These are phyloP conservation scores for Tulasnella sp. DNA, from an alignment of 768 basidiomycete species.

Conservation along the genomic window DNA sequence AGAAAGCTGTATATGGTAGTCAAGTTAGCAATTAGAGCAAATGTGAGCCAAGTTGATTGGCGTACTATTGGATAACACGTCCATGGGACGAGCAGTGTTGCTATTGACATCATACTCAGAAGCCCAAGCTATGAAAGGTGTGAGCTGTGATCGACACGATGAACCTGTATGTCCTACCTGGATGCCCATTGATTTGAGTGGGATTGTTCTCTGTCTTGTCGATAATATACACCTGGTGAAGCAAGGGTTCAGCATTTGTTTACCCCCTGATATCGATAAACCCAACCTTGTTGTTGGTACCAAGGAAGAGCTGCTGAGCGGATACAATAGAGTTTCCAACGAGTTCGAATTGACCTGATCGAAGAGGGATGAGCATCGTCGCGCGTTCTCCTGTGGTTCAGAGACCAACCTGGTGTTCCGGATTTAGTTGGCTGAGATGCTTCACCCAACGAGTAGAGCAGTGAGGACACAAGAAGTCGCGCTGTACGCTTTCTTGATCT, in stretches of 20 bases:
- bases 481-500: no score
- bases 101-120: conserved; percentile 43
- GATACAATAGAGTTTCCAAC: conserved; percentile 17
- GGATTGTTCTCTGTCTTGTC: conserved; percentile 75
- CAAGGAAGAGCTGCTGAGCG: conserved; percentile 20
- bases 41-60: no score
- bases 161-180: conserved; percentile 36
- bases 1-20: no score
- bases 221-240: conserved; percentile 13
- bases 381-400: no score
- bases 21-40: no score
- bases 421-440: no score
- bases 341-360: conserved; percentile 11
- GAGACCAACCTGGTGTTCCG: no score
- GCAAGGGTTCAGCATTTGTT: no score
- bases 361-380: neutral
- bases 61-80: conserved; percentile 55
- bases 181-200: conserved; percentile 49
- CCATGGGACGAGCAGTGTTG: conserved; percentile 50
- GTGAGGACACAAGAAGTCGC: no score
- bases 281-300: conserved; percentile 16
- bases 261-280: no score
- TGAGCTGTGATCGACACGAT: no score
- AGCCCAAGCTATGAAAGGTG: conserved; percentile 38
- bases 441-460: no score